phyloP scores from a whole-genome alignment of 148 eudicot species.

The Persicaria maculosa region DNA sequence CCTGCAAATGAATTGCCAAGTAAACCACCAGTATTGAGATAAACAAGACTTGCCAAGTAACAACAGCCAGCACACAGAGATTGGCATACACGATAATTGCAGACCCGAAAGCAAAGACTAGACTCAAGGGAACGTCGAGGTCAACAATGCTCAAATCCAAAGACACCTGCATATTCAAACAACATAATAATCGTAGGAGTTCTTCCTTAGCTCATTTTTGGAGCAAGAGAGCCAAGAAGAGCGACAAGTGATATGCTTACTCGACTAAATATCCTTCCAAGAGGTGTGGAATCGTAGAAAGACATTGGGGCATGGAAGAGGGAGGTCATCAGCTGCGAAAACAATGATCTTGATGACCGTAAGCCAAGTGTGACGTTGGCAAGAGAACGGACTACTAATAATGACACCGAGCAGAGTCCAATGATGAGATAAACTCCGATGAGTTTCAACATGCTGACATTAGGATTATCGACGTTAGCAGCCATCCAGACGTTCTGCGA shows the following conservation, averaged over 20 bases:
- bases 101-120: constrained; percentile 49
- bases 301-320: constrained; percentile 86
- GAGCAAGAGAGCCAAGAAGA: too few relatives aligned
- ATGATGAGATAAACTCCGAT: constrained; percentile 62
- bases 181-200: neutral
- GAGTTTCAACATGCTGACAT: constrained; percentile 42
- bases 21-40: constrained; percentile 62
- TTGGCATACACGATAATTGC: constrained; percentile 45
- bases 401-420: constrained; percentile 35
- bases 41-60: constrained; percentile 88
- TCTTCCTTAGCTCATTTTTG: too few relatives aligned
- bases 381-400: constrained; percentile 54
- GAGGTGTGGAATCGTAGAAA: constrained; percentile 85
- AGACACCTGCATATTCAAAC: constrained; percentile 42
- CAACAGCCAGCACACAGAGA: constrained; percentile 55
- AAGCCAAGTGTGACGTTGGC: constrained; percentile 47
- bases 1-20: constrained; percentile 66
- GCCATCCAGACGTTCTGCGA: constrained; percentile 88
- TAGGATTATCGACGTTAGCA: constrained; percentile 61
- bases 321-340: constrained; percentile 52
- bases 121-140: constrained; percentile 63
- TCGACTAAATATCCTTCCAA: constrained; percentile 84
- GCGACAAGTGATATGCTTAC: constrained; percentile 24
- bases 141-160: constrained; percentile 78
- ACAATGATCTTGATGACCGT: constrained; percentile 65